Evolutionary conservation across 495 filamentous ascomycete species (phyloP).

Genomic region (Neurospora tetraspora): DNA sequence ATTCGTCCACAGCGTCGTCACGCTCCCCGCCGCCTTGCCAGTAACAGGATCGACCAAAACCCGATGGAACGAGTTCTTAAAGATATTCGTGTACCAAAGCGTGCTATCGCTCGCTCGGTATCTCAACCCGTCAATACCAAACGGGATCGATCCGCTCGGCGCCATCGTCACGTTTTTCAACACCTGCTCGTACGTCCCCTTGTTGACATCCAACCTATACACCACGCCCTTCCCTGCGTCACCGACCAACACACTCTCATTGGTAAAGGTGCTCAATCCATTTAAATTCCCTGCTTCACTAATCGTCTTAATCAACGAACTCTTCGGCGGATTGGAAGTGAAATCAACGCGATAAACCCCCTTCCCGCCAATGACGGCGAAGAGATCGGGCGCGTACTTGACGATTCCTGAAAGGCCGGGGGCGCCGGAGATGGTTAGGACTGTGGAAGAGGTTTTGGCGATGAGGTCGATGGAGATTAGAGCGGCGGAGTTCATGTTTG

Average conservation of each 20-base stretch:
- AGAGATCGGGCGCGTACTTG: constrained; percentile 30
- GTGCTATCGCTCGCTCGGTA: constrained; percentile 23
- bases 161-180: constrained; percentile 31
- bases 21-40: constrained; percentile 24
- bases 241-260: constrained; percentile 29
- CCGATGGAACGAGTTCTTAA: constrained; percentile 33
- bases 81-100: constrained; percentile 37
- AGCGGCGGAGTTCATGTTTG: constrained; percentile 27
- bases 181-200: constrained; percentile 23
- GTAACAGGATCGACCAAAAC: constrained; percentile 27
- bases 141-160: constrained; percentile 19
- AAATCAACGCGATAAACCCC: constrained; percentile 32
- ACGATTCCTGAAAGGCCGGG: constrained; percentile 32
- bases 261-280: constrained; percentile 28
- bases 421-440: constrained; percentile 21
- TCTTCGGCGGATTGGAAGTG: constrained; percentile 17
- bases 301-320: constrained; percentile 26
- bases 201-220: constrained; percentile 30
- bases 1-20: constrained; percentile 30
- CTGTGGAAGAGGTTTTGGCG: constrained; percentile 25
- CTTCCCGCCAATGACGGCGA: constrained; percentile 33
- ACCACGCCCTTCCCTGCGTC: constrained; percentile 31
- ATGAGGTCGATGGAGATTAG: constrained; percentile 23
- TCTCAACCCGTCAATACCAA: constrained; percentile 28
- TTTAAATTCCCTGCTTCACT: constrained; percentile 31